These are phyloP conservation scores for Phaeolepiota aurea DNA, from an alignment of 768 basidiomycete genomes.

Conservation along the genomic window DNA sequence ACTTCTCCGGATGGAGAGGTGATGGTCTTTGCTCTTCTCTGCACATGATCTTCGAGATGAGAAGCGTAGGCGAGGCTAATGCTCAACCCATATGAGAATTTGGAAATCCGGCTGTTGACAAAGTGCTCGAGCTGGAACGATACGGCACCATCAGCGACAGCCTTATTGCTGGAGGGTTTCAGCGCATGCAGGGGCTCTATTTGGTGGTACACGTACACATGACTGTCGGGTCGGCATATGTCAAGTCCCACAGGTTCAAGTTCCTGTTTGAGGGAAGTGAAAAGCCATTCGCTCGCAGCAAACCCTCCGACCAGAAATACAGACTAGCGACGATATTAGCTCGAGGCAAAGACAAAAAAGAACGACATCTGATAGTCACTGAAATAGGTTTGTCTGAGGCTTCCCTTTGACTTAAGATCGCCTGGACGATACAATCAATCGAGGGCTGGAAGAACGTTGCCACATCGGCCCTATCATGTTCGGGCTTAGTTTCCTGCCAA, in stretches of 20 bases:
- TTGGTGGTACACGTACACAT: conserved; percentile 48
- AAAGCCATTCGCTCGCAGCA: conserved; percentile 48
- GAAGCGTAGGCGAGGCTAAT: conserved; percentile 25
- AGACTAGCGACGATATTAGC: conserved; percentile 17
- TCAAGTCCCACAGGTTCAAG: conserved; percentile 28
- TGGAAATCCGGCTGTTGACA: conserved; percentile 38
- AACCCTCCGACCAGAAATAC: conserved; percentile 52
- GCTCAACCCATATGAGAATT: conserved; percentile 37
- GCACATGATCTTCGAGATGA: conserved; percentile 28
- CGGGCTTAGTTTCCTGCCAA: too few relatives aligned
- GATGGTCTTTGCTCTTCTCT: conserved; percentile 21
- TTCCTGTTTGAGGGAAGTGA: conserved; percentile 26
- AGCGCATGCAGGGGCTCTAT: too few relatives aligned
- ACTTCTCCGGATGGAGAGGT: conserved; percentile 27
- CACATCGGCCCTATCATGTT: conserved; percentile 19
- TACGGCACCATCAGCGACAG: conserved; percentile 44
- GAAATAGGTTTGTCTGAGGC: conserved; percentile 20
- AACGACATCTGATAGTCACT: conserved; percentile 9
- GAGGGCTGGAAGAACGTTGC: conserved; percentile 30
- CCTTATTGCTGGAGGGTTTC: conserved; percentile 25
- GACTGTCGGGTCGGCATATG: conserved; percentile 44
- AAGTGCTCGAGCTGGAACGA: conserved; percentile 37
- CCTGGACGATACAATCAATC: conserved; percentile 23
- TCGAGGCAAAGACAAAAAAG: too few relatives aligned
- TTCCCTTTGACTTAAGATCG: conserved; percentile 17